phyloP scores from a whole-genome alignment of 2,329 filamentous ascomycete species.

The Ustulina deusta region DNA sequence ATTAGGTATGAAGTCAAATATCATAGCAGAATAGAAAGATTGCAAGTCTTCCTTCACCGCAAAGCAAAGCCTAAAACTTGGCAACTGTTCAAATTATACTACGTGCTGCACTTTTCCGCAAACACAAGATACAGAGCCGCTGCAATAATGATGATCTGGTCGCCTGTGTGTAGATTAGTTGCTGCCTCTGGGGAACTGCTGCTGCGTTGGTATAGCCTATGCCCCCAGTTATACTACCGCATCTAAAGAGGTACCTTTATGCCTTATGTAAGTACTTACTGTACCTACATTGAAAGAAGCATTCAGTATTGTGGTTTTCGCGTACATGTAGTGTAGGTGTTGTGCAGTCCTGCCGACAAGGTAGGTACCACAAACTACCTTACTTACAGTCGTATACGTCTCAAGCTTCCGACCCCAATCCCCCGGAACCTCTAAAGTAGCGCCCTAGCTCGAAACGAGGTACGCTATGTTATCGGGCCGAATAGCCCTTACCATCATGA shows the following conservation, averaged over 20 bases:
- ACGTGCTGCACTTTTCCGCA: not conserved
- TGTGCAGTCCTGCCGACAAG: not conserved
- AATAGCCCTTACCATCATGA: slow-evolving; percentile 34
- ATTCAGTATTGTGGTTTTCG: no score
- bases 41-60: slow-evolving; percentile 9
- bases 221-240: not conserved
- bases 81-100: no score
- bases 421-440: slow-evolving; percentile 27
- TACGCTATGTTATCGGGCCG: slow-evolving; percentile 34
- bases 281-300: no score
- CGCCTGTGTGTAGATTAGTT: not conserved
- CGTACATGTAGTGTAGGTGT: not conserved
- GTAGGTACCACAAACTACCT: not conserved
- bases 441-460: slow-evolving; percentile 31
- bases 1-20: no score
- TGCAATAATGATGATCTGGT: not conserved
- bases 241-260: no score
- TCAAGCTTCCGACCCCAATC: slow-evolving; percentile 25
- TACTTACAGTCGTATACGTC: not conserved
- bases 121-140: not conserved
- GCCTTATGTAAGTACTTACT: no score
- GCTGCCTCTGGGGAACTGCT: not conserved
- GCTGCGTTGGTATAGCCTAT: not conserved
- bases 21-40: not conserved
- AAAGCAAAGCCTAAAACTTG: not conserved